phyloP scores from a whole-genome alignment of 352 stramenopile genomes.

The Globisporangium mamillatum region DNA sequence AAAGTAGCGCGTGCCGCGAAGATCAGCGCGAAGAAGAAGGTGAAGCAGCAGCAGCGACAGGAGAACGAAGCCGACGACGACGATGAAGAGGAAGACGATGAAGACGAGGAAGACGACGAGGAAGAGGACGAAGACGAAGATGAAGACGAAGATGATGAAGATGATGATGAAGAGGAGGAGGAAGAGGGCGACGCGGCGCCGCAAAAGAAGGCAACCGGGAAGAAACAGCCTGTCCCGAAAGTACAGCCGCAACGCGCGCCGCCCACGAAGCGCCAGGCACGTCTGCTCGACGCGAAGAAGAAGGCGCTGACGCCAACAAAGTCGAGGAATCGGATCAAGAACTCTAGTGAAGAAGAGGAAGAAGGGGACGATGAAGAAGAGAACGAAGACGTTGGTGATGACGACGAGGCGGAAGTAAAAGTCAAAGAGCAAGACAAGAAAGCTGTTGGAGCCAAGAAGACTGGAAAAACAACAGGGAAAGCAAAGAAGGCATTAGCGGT shows the following conservation, averaged over 20 bases:
- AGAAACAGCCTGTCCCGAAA: conserved; percentile 19
- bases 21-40: conserved; percentile 32
- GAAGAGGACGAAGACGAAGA: conserved; percentile 18
- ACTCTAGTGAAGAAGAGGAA: conserved; percentile 19
- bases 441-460: background rate
- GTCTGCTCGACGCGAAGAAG: conserved; percentile 14
- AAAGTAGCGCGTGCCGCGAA: conserved; percentile 32
- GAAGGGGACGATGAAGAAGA: conserved; percentile 17
- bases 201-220: conserved; percentile 33
- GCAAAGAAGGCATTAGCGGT: conserved; percentile 13
- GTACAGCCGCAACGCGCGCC: conserved; percentile 20
- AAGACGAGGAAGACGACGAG: conserved; percentile 22
- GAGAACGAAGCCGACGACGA: conserved; percentile 40
- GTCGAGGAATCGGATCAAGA: conserved; percentile 16
- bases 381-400: conserved; percentile 12
- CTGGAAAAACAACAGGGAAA: background rate
- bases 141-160: conserved; percentile 24
- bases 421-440: conserved; percentile 11
- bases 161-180: conserved; percentile 21
- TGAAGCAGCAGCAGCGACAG: conserved; percentile 18
- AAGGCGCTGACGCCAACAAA: conserved; percentile 17
- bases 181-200: conserved; percentile 22
- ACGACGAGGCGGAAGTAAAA: conserved; percentile 7
- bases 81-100: conserved; percentile 25
- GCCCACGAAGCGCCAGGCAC: conserved; percentile 26